phyloP scores from a whole-genome alignment of 1,139 yeast genomes.

The Pichia sp. region DNA sequence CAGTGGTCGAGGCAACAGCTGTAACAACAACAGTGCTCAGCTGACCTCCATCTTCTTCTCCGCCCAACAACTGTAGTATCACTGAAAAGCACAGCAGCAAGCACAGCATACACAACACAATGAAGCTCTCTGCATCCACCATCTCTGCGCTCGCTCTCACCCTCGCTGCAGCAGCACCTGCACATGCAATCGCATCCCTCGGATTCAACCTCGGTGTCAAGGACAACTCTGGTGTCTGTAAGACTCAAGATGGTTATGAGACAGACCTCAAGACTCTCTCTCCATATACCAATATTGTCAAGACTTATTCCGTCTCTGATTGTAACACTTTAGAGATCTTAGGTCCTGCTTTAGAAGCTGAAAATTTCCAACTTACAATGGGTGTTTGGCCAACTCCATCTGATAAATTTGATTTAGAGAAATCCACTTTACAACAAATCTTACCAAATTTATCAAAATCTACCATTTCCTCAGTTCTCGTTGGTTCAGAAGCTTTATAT shows the following conservation, averaged over 20 bases:
- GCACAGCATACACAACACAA: too few species aligned
- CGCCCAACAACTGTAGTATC: too few species aligned
- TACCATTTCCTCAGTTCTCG: slow-evolving; percentile 67
- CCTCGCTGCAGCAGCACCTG: slow-evolving; percentile 22
- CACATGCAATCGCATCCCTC: slow-evolving; percentile 15
- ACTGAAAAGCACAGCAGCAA: too few species aligned
- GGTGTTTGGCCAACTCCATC: slow-evolving; percentile 93
- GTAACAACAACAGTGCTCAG: too few species aligned
- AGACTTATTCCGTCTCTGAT: slow-evolving; percentile 81
- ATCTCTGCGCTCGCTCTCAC: slow-evolving; percentile 25
- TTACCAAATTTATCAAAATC: slow-evolving; percentile 64
- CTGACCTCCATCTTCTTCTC: too few species aligned
- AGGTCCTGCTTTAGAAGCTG: slow-evolving; percentile 79
- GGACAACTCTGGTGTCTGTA: slow-evolving; percentile 64
- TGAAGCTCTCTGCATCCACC: slow-evolving; percentile 23
- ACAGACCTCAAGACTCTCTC: slow-evolving; percentile 53
- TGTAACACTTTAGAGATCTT: slow-evolving; percentile 77
- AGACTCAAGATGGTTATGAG: slow-evolving; percentile 58
- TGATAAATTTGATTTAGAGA: slow-evolving; percentile 62
- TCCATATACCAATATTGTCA: slow-evolving; percentile 52
- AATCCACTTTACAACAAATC: slow-evolving; percentile 56
- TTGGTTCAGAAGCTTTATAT: slow-evolving; percentile 90
- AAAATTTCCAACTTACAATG: slow-evolving; percentile 61
- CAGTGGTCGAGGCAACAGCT: too few species aligned
- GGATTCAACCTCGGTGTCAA: slow-evolving; percentile 76